Evolutionary conservation across 495 filamentous ascomycete species (phyloP), one percentile per base, ranked within the genome.

Genomic region (Darksidea phi): DNA sequence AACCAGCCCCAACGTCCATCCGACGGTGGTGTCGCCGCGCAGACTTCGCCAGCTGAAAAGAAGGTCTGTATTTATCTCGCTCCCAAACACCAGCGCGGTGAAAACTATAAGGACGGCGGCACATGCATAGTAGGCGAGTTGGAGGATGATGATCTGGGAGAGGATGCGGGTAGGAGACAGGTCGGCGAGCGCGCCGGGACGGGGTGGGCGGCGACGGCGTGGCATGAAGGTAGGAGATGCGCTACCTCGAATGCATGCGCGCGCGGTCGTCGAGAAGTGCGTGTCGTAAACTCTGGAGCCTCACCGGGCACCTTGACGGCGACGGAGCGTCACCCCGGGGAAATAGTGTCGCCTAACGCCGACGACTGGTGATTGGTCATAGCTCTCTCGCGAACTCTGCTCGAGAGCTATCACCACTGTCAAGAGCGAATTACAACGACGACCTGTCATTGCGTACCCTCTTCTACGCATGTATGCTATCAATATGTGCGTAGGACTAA

Each of bases 1-100:
- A 11, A 95, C 85, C 56, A 96, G 78, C 2, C 89, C 90, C 64
- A 95, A 68, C 72, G 92, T 88, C 93, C 93, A 99, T 43, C 94
- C 94, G 37, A 90, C 82, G 6, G 91, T 91, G 5, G 88, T 96
- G 77, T 97, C 95, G 37, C 90, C 92, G 59, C 92, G 77, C 61
- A 97, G 69, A n/a, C 82, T 79, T 52, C 84, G 78, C 90, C 93
- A 97, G 64, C 83, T 85, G 49, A 97, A 81, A 1, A 97, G 73
- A 34, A 95, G 72, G 49, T 88, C 85, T 0, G 87, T 67, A 24
- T 74, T 82, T 64, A 97, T 91, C 1, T 78, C 72, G 11, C 81
- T 78, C 2, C 95, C 94, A 17, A 89, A 86, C 6, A 96, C 89
- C 15, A 96, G 79, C 5, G 86, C 84, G 15, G 90, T 91, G 83